Conservation (phyloP, 163 green algal genomes). For the Scenedesmus sp. region DNA sequence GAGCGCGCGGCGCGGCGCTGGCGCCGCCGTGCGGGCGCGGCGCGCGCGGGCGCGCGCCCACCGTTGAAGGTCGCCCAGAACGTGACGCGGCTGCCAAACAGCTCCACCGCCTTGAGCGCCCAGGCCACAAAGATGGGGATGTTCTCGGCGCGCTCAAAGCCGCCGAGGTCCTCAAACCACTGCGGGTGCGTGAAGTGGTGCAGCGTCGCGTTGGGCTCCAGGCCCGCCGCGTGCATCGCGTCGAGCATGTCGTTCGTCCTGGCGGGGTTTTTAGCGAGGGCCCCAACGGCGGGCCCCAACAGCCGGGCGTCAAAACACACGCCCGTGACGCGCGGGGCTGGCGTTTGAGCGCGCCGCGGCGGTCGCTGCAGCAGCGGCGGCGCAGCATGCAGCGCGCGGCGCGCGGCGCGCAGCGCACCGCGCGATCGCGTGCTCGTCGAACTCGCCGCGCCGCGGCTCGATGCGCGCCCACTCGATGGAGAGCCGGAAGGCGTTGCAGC, state of each 20-base stretch:
- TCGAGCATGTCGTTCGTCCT: conserved; percentile 70
- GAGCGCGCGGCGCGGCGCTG: too few relatives aligned
- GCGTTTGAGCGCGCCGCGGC: too few relatives aligned
- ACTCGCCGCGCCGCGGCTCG: conserved; percentile 65
- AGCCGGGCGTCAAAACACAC: too few relatives aligned
- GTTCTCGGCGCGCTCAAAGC: conserved; percentile 73
- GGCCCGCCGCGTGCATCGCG: conserved; percentile 52
- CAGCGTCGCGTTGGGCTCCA: conserved; percentile 81
- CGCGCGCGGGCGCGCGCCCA: too few relatives aligned
- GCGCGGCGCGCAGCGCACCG: not conserved
- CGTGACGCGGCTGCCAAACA: conserved; percentile 65
- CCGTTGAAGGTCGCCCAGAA: conserved; percentile 89
- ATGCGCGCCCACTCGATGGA: conserved; percentile 88
- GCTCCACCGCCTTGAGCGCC: conserved; percentile 44
- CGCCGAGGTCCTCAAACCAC: conserved; percentile 84
- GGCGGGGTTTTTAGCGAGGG: too few relatives aligned
- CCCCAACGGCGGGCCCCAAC: too few relatives aligned
- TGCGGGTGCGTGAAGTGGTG: conserved; percentile 90
- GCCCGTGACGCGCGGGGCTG: too few relatives aligned
- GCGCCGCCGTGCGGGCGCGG: not conserved
- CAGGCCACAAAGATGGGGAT: conserved; percentile 69
- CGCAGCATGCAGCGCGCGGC: not conserved
- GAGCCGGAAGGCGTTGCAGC: conserved; percentile 83
- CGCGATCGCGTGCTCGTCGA: conserved; percentile 50
- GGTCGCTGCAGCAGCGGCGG: not conserved